Percentiles rank a stretch among this genome's conserved stretches.
Evolutionary conservation across 2,329 filamentous ascomycete species (phyloP).

Genomic region (Cladosporium oxysporum): DNA sequence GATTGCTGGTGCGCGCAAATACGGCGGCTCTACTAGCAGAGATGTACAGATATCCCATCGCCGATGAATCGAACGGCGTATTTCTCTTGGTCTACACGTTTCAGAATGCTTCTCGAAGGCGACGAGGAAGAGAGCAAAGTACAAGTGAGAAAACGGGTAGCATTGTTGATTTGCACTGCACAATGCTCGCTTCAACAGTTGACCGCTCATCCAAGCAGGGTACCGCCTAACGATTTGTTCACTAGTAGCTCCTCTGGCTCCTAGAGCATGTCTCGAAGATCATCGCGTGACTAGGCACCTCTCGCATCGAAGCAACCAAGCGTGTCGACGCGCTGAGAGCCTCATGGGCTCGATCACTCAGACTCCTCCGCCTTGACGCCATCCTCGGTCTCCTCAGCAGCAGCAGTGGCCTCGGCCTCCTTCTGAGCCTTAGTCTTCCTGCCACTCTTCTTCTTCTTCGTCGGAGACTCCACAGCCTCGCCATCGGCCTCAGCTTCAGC

Average conservation of each 20-base stretch:
- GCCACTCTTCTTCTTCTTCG: constrained; percentile 14
- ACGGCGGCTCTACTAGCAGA: background rate
- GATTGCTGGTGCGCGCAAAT: background rate
- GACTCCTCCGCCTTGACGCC: constrained; percentile 10
- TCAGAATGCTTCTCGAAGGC: too few relatives aligned
- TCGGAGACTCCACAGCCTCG: constrained; percentile 8
- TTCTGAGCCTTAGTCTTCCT: background rate
- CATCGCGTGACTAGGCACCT: background rate
- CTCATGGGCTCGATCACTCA: background rate
- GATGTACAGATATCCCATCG: constrained; percentile 15
- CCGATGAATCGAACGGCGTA: constrained; percentile 25
- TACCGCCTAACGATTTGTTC: background rate
- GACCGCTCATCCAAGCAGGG: background rate
- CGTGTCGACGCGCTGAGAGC: background rate
- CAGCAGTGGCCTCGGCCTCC: background rate
- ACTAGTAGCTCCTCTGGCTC: background rate
- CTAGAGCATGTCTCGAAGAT: background rate
- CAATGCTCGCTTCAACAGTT: background rate
- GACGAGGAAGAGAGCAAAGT: background rate
- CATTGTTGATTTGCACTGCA: background rate
- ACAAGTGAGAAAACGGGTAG: background rate
- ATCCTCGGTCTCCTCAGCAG: background rate
- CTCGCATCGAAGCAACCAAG: background rate
- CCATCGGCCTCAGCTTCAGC: constrained; percentile 2
- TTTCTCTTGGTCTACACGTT: background rate